Percentiles rank a stretch among this genome's conserved stretches.
phyloP scores from a whole-genome alignment of 225 moss, liverwort and hornwort genomes.

The Thuidium tamariscinum region DNA sequence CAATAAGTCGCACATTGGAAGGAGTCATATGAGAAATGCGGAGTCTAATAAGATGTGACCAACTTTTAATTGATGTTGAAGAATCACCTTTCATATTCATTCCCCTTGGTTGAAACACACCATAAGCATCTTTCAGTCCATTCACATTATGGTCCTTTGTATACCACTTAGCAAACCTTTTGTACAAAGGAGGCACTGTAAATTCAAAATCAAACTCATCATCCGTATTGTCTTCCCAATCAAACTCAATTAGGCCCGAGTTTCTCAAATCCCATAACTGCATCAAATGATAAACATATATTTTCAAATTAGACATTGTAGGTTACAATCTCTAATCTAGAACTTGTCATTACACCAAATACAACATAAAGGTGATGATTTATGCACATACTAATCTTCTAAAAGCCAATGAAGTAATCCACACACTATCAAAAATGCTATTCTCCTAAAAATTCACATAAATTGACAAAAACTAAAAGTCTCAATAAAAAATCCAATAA shows the following conservation, averaged over 20 bases:
- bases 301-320: neutral
- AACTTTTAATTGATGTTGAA: neutral
- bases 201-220: rapidly evolving
- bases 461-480: neutral
- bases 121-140: neutral
- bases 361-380: neutral
- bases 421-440: neutral
- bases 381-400: neutral
- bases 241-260: neutral
- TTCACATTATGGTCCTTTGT: neutral
- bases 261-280: neutral
- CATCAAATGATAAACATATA: neutral
- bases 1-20: neutral
- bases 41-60: neutral
- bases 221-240: rapidly evolving
- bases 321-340: neutral
- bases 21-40: neutral
- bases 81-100: neutral
- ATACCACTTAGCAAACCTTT: neutral
- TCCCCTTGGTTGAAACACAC: neutral
- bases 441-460: neutral
- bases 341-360: neutral
- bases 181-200: neutral
- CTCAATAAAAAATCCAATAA: neutral
- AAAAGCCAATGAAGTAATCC: neutral